Percentiles rank a stretch among this genome's conserved stretches.
These are phyloP conservation scores for Phialemoniopsis sp. DNA, from an alignment of 2,329 filamentous ascomycete genomes.

Conservation along the genomic window DNA sequence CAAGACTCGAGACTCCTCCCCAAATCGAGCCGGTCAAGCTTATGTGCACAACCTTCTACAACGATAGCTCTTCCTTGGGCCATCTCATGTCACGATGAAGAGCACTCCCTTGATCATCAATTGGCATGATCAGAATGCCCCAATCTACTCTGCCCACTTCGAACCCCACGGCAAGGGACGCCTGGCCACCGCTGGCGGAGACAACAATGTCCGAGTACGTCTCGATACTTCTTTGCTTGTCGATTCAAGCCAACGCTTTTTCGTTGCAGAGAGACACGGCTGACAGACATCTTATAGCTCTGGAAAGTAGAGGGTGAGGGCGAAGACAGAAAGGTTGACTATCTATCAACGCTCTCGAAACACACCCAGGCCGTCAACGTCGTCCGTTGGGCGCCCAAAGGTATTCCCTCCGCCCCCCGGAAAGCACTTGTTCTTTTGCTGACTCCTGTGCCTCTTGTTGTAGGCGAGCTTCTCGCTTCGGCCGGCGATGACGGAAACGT, in stretches of 20 bases:
- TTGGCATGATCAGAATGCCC: constrained; percentile 97
- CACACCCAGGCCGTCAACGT: constrained; percentile 98
- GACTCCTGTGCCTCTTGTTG: constrained; percentile 8
- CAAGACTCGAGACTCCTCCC: too few species aligned
- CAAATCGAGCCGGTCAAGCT: too few species aligned
- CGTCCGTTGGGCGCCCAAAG: constrained; percentile 90
- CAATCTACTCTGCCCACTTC: constrained; percentile 96
- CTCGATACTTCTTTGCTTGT: background rate
- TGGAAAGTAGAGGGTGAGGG: constrained; percentile 87
- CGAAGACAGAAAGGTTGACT: constrained; percentile 84
- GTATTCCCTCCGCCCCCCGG: constrained; percentile 42
- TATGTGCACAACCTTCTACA: too few species aligned
- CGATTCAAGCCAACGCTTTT: too few species aligned
- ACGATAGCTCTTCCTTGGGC: too few species aligned
- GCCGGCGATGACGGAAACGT: constrained; percentile 98
- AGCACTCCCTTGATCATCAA: constrained; percentile 93
- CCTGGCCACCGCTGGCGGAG: constrained; percentile 89
- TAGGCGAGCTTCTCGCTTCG: constrained; percentile 89
- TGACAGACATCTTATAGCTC: constrained; percentile 46
- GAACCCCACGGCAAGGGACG: constrained; percentile 88
- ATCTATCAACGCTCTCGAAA: constrained; percentile 85
- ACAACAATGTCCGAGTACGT: constrained; percentile 89
- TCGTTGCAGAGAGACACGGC: too few species aligned
- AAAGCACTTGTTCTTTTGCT: constrained; percentile 5
- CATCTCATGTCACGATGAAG: constrained; percentile 66